Evolutionary conservation across 139 green algal genomes (phyloP).

Genomic region (Astrephomene gubernaculifera): DNA sequence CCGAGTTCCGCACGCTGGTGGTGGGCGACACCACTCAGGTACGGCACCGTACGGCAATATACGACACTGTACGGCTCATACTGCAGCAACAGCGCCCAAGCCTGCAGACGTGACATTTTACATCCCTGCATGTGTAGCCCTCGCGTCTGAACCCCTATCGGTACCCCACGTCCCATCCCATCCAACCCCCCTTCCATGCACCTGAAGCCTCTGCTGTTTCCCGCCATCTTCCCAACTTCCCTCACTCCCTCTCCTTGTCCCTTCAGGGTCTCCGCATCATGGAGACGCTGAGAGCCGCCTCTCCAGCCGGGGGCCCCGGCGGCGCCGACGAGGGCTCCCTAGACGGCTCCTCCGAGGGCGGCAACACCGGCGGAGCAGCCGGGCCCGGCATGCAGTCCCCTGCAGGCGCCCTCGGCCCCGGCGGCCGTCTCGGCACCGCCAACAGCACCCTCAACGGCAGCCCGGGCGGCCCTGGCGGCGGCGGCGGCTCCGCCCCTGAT

Average conservation of each 20-base stretch:
- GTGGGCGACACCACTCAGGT: constrained; percentile 52
- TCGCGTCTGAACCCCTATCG: no score
- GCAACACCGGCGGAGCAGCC: not conserved
- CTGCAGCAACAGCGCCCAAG: not conserved
- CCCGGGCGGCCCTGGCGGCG: not conserved
- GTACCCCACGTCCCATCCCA: no score
- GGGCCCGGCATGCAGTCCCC: no score
- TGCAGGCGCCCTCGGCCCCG: not conserved
- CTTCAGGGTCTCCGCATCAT: constrained; percentile 44
- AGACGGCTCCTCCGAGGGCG: not conserved
- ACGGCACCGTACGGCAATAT: no score
- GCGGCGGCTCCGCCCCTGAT: not conserved
- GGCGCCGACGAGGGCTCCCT: not conserved
- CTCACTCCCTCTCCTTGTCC: not conserved
- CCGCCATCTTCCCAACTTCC: no score
- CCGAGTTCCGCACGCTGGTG: constrained; percentile 47
- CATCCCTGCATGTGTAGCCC: no score
- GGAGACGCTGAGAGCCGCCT: constrained; percentile 10
- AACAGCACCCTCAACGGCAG: not conserved
- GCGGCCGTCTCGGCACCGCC: not conserved
- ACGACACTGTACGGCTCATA: no score
- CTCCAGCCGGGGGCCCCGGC: not conserved
- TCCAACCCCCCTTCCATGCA: no score
- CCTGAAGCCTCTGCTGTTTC: no score
- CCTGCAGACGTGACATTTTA: no score